Percentiles rank a stretch among this genome's conserved stretches.
phyloP scores from a whole-genome alignment of 1,284 basidiomycete species.

The Marasmius fiardii region DNA sequence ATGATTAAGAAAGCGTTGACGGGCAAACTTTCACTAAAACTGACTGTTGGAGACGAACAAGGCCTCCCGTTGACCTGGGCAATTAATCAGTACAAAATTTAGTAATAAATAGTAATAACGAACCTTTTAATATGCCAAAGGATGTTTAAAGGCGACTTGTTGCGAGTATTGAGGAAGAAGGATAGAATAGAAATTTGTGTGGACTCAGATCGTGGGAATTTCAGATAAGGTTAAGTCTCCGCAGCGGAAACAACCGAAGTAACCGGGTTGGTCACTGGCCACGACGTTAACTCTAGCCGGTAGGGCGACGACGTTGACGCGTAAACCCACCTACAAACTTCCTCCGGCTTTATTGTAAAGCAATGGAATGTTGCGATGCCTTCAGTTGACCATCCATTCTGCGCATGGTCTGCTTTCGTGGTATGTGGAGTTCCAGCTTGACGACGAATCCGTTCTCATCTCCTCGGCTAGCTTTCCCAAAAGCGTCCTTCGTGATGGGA shows the following conservation, averaged over 20 bases:
- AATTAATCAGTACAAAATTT: slow-evolving; percentile 14
- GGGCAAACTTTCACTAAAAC: slow-evolving; percentile 19
- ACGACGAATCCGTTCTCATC: slow-evolving; percentile 9
- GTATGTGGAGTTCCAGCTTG: slow-evolving; percentile 6
- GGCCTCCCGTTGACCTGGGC: slow-evolving; percentile 83
- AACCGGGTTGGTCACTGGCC: background rate
- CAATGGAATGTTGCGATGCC: slow-evolving; percentile 53
- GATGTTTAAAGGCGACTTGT: slow-evolving; percentile 82
- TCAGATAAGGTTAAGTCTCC: slow-evolving; percentile 8
- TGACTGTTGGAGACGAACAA: slow-evolving; percentile 28
- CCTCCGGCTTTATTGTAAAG: slow-evolving; percentile 10
- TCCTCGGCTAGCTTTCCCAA: background rate
- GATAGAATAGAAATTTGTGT: slow-evolving; percentile 27
- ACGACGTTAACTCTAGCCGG: background rate
- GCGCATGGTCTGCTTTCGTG: slow-evolving; percentile 24
- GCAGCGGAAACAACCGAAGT: slow-evolving; percentile 13
- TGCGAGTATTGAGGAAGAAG: slow-evolving; percentile 20
- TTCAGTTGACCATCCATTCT: slow-evolving; percentile 32
- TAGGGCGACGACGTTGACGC: slow-evolving; percentile 4
- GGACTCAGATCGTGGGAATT: slow-evolving; percentile 27
- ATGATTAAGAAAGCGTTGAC: slow-evolving; percentile 15
- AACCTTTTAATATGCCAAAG: slow-evolving; percentile 70
- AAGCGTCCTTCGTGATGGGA: background rate
- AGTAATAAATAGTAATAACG: slow-evolving; percentile 13
- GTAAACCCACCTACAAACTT: slow-evolving; percentile 19